These are phyloP conservation scores for Moesziomyces sp. DNA, from an alignment of 1,284 basidiomycete genomes.

Conservation along the genomic window DNA sequence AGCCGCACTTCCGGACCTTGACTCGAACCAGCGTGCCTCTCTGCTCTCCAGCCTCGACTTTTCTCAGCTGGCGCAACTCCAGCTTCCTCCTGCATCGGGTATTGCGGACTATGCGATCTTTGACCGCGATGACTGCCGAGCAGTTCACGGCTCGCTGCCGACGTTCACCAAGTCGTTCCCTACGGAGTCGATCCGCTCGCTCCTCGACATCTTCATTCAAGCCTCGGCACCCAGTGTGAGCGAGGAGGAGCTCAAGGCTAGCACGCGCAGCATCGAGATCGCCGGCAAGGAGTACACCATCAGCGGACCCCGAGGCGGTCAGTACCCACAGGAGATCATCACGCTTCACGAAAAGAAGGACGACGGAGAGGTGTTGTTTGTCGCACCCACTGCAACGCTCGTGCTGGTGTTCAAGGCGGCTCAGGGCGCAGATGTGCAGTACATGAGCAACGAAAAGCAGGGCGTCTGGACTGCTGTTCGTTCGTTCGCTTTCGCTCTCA, in stretches of 20 bases:
- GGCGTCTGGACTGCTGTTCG: conserved; percentile 38
- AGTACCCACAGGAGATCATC: conserved; percentile 35
- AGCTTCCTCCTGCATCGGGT: conserved; percentile 32
- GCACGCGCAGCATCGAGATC: conserved; percentile 10
- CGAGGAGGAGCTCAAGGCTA: conserved; percentile 17
- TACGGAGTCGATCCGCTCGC: conserved; percentile 7
- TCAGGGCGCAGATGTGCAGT: conserved; percentile 17
- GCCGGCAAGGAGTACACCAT: conserved; percentile 27
- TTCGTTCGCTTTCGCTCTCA: conserved; percentile 30
- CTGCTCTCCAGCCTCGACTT: conserved; percentile 35
- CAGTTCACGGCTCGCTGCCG: conserved; percentile 24
- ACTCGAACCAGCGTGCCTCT: conserved; percentile 25
- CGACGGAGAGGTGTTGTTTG: conserved; percentile 28
- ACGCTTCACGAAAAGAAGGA: conserved; percentile 25
- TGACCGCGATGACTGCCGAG: conserved; percentile 26
- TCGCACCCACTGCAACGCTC: conserved; percentile 30
- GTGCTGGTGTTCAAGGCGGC: conserved; percentile 42
- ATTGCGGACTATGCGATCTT: conserved; percentile 43
- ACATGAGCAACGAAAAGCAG: conserved; percentile 35
- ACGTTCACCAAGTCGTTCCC: conserved; percentile 36
- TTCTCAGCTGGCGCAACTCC: conserved; percentile 24
- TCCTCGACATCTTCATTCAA: conserved; percentile 37
- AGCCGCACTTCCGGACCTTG: conserved; percentile 19
- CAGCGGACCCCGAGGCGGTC: conserved; percentile 29
- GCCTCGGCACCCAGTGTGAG: conserved; percentile 27